phyloP scores from a whole-genome alignment of 73 alveolate genomes.

The Durusdinium trenchii region DNA sequence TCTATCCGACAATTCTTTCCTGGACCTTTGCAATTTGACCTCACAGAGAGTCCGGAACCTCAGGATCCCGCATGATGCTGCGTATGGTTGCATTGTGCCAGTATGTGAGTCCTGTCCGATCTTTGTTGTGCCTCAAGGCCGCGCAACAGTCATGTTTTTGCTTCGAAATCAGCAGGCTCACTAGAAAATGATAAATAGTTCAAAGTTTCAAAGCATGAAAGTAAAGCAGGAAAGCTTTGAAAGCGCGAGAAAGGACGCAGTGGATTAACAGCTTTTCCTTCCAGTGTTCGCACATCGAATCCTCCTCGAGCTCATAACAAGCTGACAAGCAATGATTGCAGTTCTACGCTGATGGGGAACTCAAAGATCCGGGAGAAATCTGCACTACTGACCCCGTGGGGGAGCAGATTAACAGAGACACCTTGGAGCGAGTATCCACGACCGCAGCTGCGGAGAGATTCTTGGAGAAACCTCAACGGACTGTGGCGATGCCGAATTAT shows the following conservation, averaged over 20 bases:
- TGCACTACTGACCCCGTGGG: conserved; percentile 19
- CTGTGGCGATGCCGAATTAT: conserved; percentile 32
- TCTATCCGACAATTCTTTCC: conserved; percentile 68
- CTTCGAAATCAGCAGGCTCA: too few relatives aligned
- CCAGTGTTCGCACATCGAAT: too few relatives aligned
- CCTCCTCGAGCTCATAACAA: too few relatives aligned
- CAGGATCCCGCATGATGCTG: background rate
- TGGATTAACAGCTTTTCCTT: too few relatives aligned
- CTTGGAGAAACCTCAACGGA: conserved; percentile 32
- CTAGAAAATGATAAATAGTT: too few relatives aligned
- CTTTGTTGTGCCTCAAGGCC: too few relatives aligned
- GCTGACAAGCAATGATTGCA: too few relatives aligned
- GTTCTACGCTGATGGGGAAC: background rate
- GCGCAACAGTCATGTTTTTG: too few relatives aligned
- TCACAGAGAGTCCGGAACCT: background rate
- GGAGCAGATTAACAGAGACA: background rate
- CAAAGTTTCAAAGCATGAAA: background rate
- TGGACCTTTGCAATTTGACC: conserved; percentile 76
- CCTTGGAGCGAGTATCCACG: conserved; percentile 69
- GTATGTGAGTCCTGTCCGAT: too few relatives aligned
- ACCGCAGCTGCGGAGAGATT: conserved; percentile 33
- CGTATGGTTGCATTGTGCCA: background rate
- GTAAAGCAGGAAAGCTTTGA: background rate
- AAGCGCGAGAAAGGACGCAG: background rate
- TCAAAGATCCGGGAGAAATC: background rate